Evolutionary conservation across 2,329 filamentous ascomycete species (phyloP), one percentile per base, ranked within the genome.

Genomic region (Clonostachys sp.): DNA sequence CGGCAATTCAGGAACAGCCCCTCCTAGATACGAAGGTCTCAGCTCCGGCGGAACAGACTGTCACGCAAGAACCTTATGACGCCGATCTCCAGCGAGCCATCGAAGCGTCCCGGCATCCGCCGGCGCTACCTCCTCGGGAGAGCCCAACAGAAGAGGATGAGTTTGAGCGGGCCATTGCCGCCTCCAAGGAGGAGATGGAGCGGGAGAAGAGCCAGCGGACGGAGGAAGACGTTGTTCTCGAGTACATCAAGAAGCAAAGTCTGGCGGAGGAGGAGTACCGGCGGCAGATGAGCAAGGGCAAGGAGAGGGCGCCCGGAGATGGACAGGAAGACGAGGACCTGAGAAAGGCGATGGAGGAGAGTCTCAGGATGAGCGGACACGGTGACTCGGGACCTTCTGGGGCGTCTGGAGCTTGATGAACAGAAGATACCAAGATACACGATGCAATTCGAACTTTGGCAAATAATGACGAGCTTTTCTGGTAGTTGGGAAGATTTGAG

Each of bases 161-260:
- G 45, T 55, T 81, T 5, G 64, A 68, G 38, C 70, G 64, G 10
- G 77, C 71, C 2, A 65, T 81, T 35, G 63, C 65, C 8, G 69
- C 66, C 12, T 73, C 78, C 20, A 62, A 64, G 45, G 62, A 72
- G 34, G 64, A 76, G 46, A 56, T 73, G 53, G 64, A 67, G 41
- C 65, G 69, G 5, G 65, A 71, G 35, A 61, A 64, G 43, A 66
- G 61, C 36, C 62, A 68, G 46, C 73, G 66, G 57, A 79, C 74
- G 0, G 87, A 91, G 58, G 86, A 91, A 60, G 80, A 89, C 48
- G 81, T 87, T 49, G 80, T 91, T 9, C 63, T 91, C 60, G 86
- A 90, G 57, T 90, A 89, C 62, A 77, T 90, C 39, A 87, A 86
- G 73, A 86, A 83, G 69, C 86, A 91, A 68, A 90, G 86, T 61